Evolutionary conservation across 208 protist genomes (phyloP), one percentile per base, ranked within the genome.

Genomic region (Trypanosoma theileri): DNA sequence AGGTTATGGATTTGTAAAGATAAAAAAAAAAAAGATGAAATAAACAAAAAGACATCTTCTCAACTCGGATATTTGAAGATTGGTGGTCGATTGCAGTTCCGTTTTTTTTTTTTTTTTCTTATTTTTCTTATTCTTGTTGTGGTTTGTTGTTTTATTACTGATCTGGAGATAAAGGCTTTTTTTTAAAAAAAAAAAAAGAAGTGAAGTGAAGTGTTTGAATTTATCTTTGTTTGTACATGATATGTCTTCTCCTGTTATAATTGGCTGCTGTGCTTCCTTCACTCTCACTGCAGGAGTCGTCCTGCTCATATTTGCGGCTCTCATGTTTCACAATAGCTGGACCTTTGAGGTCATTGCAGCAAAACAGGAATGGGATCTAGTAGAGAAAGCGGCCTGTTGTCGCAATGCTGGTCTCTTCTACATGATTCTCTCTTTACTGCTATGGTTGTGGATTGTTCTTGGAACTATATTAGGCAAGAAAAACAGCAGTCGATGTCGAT

Each of bases 321-420:
- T 66, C 50, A 59, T 74, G 55, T 22, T 59, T 45, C 53, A 62
- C n/a, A 73, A 71, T 22, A 84, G 70, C 64, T 83, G 76, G 79
- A 93, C 87, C n/a, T 93, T 93, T 48, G 59, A 80, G 19, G 71
- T 93, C 11, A 45, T 88, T n/a, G 73, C 80, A 28, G 81, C 73
- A 9, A 85, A 89, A 60, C 55, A 85, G 35, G 68, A 69, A n/a
- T 93, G 87, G 87, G 75, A 88, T 17, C 46, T 62, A 41, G 31
- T 59, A 14, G 61, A 77, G 59, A 93, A 93, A 72, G 77, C 87
- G 2, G 6, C 28, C 1, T 73, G 75, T 58, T 91, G 84, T 59
- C 55, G 57, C 24, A 79, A 75, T 21, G 87, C 81, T 11, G 84
- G 68, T n/a, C 28, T 85, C 2, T 55, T 83, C 24, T 93, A 93